These are phyloP conservation scores for Phytopythium litorale DNA, from an alignment of 352 stramenopile species.

Conservation along the genomic window DNA sequence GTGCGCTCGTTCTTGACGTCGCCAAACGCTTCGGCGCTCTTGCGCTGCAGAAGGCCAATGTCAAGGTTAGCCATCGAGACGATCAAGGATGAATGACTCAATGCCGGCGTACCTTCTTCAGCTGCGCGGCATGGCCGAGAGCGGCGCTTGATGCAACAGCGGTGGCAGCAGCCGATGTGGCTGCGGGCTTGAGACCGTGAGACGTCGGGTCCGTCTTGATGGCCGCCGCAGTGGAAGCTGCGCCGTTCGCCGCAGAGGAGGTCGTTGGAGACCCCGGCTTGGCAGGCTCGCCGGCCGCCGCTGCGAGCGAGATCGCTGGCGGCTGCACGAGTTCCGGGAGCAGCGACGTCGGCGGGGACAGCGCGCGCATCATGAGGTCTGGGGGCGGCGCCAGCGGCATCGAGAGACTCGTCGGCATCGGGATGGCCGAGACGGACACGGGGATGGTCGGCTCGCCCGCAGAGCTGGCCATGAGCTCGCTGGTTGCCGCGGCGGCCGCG, in stretches of 20 bases:
- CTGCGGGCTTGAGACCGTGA: background rate
- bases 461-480: constrained; percentile 1
- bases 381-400: constrained; percentile 55
- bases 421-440: background rate
- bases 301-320: constrained; percentile 29
- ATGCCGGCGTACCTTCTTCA: constrained; percentile 7
- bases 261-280: background rate
- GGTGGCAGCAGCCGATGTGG: constrained; percentile 6
- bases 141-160: background rate
- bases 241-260: background rate
- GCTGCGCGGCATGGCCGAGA: background rate
- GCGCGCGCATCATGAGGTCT: constrained; percentile 61
- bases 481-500: constrained; percentile 5
- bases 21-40: constrained; percentile 43
- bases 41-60: constrained; percentile 25
- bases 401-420: constrained; percentile 29
- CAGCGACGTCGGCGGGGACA: constrained; percentile 69
- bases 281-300: background rate
- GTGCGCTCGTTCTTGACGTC: constrained; percentile 30
- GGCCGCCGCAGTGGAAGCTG: background rate
- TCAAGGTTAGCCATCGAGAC: background rate
- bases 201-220: background rate
- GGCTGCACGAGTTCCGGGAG: constrained; percentile 55
- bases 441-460: background rate
- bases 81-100: background rate